phyloP scores from a whole-genome alignment of 371 early-diverging fungal genomes.

The Parasitella parasitica region DNA sequence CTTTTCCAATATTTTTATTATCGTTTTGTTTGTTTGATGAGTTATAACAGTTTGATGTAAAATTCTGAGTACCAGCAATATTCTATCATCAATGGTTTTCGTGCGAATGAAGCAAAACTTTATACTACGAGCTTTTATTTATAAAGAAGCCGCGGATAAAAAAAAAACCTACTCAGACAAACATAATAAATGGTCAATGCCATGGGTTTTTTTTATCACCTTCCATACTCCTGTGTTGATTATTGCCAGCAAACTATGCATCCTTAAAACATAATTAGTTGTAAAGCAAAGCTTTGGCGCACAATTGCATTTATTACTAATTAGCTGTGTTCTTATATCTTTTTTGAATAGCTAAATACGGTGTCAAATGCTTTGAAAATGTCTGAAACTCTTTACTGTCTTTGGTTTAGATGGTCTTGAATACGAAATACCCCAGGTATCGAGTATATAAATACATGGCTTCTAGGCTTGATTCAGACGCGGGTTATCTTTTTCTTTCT shows the following conservation, averaged over 20 bases:
- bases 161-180: neutral
- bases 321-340: no score
- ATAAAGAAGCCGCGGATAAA: neutral
- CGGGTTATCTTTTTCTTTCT: neutral
- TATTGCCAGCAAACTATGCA: neutral
- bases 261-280: no score
- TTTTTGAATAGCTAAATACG: no score
- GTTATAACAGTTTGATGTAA: neutral
- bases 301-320: no score
- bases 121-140: no score
- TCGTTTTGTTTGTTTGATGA: neutral
- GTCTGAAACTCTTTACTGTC: neutral
- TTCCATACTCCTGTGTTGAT: no score
- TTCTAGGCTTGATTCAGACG: neutral
- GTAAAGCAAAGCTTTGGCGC: no score
- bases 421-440: neutral
- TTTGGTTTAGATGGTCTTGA: neutral
- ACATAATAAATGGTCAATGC: neutral
- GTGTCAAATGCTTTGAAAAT: no score
- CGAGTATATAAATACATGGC: neutral
- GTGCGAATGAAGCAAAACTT: no score
- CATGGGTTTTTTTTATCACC: no score
- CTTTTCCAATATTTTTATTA: no score
- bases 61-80: neutral
- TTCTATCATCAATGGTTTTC: neutral